These are phyloP conservation scores for Tricharina praecox DNA, from an alignment of 495 filamentous ascomycete species.

Conservation along the genomic window DNA sequence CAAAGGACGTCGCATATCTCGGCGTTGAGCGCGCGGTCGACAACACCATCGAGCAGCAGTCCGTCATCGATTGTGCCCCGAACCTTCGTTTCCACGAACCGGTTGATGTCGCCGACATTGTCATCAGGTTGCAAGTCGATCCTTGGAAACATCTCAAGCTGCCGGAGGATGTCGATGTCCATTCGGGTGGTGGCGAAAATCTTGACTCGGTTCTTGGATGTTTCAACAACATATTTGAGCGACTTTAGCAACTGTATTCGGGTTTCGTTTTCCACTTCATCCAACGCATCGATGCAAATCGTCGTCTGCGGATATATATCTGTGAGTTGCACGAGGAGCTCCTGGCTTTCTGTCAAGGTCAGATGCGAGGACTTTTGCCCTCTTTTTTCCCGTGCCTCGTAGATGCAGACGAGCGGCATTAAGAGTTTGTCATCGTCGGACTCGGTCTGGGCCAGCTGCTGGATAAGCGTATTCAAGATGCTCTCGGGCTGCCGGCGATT, in stretches of 20 bases:
- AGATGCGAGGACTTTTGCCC: not conserved
- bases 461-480: slow-evolving; percentile 4
- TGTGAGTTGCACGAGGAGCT: not conserved
- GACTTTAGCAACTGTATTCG: slow-evolving; percentile 5
- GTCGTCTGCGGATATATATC: not conserved
- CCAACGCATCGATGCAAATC: slow-evolving; percentile 15
- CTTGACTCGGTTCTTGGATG: slow-evolving; percentile 9
- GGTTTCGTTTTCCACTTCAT: slow-evolving; percentile 9
- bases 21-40: not conserved
- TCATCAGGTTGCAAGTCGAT: slow-evolving; percentile 2
- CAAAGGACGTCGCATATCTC: slow-evolving; percentile 3
- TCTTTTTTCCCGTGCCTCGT: not conserved
- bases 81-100: slow-evolving; percentile 6
- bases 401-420: not conserved
- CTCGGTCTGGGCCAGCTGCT: not conserved
- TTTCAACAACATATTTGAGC: slow-evolving; percentile 4
- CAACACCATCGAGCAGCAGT: not conserved
- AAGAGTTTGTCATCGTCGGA: slow-evolving; percentile 1
- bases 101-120: slow-evolving; percentile 2
- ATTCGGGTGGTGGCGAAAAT: slow-evolving; percentile 18
- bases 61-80: not conserved
- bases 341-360: not conserved
- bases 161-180: slow-evolving; percentile 11
- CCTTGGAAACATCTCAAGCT: not conserved
- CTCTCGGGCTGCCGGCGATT: slow-evolving; percentile 2